These are phyloP conservation scores for Panicum miliaceum DNA, from an alignment of 176 grass and related monocot genomes.

Conservation along the genomic window DNA sequence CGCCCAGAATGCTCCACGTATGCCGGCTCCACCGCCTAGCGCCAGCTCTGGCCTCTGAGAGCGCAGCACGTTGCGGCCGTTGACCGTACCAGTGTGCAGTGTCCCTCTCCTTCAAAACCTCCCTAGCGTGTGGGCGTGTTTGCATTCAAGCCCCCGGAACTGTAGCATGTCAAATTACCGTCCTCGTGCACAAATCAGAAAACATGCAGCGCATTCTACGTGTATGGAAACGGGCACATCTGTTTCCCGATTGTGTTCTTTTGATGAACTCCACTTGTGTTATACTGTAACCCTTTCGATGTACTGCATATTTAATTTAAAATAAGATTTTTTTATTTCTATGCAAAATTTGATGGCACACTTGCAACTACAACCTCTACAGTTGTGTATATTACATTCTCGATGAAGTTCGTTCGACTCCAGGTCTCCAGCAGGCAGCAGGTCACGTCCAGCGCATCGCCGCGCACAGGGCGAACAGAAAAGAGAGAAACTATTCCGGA, in stretches of 20 bases:
- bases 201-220: neutral
- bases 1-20: slow-evolving; percentile 21
- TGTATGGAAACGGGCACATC: no score
- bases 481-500: slow-evolving; percentile 10
- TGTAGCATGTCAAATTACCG: no score
- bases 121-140: neutral
- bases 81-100: neutral
- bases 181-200: neutral
- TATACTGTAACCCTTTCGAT: no score
- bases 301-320: no score
- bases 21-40: neutral
- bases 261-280: no score
- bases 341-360: neutral
- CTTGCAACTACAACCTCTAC: neutral
- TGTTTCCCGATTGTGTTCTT: no score
- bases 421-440: neutral
- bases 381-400: neutral
- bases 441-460: neutral
- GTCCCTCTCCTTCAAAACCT: neutral
- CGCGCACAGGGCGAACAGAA: neutral
- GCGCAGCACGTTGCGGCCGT: neutral
- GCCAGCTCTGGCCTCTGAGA: neutral
- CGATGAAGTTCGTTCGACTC: no score
- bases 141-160: neutral
- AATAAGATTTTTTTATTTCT: neutral